phyloP scores from a whole-genome alignment of 1,139 yeast species.

The Nakaseomyces uthaithaninus region DNA sequence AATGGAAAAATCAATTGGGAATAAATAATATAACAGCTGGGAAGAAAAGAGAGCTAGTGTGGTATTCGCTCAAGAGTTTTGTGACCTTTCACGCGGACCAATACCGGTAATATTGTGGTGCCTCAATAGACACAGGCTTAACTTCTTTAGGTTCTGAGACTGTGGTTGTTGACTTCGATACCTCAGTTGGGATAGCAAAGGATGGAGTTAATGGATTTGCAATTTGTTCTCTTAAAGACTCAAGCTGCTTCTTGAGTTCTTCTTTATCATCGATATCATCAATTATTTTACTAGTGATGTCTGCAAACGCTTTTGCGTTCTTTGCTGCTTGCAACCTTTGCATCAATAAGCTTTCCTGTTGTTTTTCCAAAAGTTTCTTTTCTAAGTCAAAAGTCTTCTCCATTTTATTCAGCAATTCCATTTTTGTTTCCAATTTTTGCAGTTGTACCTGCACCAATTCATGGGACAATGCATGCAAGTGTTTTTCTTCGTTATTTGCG shows the following conservation, averaged over 20 bases:
- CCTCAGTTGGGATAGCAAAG: conserved; percentile 12
- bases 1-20: no score
- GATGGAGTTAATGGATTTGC: conserved; percentile 42
- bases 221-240: conserved; percentile 44
- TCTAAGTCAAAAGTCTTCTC: conserved; percentile 77
- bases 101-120: conserved; percentile 79
- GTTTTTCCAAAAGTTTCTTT: conserved; percentile 61
- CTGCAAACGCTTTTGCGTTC: conserved; percentile 21
- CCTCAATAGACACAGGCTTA: conserved; percentile 70
- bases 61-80: no score
- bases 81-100: conserved; percentile 52
- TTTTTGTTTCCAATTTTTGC: conserved; percentile 67
- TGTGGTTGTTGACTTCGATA: conserved; percentile 9
- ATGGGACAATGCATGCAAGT: conserved; percentile 53
- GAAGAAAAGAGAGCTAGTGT: no score
- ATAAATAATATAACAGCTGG: no score
- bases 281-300: conserved; percentile 20
- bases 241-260: conserved; percentile 25
- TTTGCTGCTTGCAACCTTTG: conserved; percentile 60
- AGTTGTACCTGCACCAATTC: conserved; percentile 63
- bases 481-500: conserved; percentile 76
- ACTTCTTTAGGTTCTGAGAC: conserved; percentile 32
- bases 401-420: conserved; percentile 58
- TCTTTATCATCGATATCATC: conserved; percentile 16
- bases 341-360: conserved; percentile 72